These are phyloP conservation scores for Erythrobasidium hasegawianum DNA, from an alignment of 1,284 basidiomycete genomes.

Conservation along the genomic window DNA sequence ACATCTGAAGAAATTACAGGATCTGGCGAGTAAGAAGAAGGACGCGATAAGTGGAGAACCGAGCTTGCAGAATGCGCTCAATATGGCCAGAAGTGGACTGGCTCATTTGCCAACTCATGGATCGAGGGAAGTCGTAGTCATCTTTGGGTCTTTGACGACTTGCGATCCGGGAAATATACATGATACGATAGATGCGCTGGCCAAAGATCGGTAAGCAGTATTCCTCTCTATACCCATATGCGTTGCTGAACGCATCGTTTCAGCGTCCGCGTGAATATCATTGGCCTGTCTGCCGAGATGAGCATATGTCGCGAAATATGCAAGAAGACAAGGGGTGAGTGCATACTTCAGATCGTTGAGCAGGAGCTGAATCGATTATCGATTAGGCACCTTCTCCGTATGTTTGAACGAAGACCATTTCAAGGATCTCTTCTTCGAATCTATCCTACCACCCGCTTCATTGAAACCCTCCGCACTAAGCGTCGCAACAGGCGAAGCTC, in stretches of 20 bases:
- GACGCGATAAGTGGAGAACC: slow-evolving; percentile 89
- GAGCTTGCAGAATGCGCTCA: slow-evolving; percentile 90
- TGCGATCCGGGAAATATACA: slow-evolving; percentile 97
- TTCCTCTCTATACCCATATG: no score
- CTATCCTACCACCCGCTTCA: slow-evolving; percentile 86
- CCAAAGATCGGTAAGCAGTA: slow-evolving; percentile 57
- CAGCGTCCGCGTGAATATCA: slow-evolving; percentile 86
- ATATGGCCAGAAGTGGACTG: slow-evolving; percentile 89
- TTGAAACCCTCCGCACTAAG: slow-evolving; percentile 33
- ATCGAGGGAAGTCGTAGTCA: slow-evolving; percentile 85
- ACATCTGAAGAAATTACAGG: slow-evolving; percentile 75
- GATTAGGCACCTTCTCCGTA: slow-evolving; percentile 84
- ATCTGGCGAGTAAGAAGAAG: slow-evolving; percentile 65
- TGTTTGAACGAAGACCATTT: slow-evolving; percentile 96
- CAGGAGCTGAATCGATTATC: no score
- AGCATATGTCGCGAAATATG: slow-evolving; percentile 90
- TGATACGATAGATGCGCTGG: slow-evolving; percentile 76
- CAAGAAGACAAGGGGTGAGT: slow-evolving; percentile 76
- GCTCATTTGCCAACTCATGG: slow-evolving; percentile 90
- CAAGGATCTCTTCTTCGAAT: slow-evolving; percentile 88
- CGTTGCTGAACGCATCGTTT: no score
- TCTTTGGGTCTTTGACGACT: slow-evolving; percentile 92
- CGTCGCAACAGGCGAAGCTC: neutral
- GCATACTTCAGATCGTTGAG: no score
- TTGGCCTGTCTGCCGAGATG: slow-evolving; percentile 92